phyloP scores from a whole-genome alignment of 164 flowering plant species.

The Macadamia tetraphylla region DNA sequence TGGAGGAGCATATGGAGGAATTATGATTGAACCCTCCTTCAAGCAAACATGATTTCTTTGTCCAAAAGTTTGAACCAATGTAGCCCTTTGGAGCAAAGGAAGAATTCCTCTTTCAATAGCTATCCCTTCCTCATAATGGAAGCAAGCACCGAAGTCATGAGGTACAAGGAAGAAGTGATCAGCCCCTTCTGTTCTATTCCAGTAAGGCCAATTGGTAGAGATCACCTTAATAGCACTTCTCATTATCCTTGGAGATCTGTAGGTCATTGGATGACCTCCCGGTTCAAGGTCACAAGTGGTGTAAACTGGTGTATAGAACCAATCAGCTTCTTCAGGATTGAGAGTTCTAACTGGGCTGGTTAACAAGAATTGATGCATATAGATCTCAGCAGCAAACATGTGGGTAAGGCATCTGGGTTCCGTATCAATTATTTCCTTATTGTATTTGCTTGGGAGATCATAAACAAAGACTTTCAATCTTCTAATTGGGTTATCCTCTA shows the following conservation, averaged over 20 bases:
- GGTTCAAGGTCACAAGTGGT: slow-evolving; percentile 90
- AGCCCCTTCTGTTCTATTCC: slow-evolving; percentile 94
- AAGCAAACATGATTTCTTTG: slow-evolving; percentile 6
- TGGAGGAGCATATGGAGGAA: slow-evolving; percentile 54
- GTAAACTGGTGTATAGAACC: slow-evolving; percentile 63
- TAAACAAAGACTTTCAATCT: slow-evolving; percentile 14
- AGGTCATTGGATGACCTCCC: slow-evolving; percentile 86
- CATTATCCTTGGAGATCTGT: slow-evolving; percentile 96
- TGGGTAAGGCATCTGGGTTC: too few relatives aligned
- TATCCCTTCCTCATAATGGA: slow-evolving; percentile 93
- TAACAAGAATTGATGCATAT: slow-evolving; percentile 79
- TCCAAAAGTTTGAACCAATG: slow-evolving; percentile 12
- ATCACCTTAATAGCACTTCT: slow-evolving; percentile 92
- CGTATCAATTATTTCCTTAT: slow-evolving; percentile 66
- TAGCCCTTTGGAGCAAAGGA: slow-evolving; percentile 75
- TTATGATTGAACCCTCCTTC: slow-evolving; percentile 65
- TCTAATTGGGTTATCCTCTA: slow-evolving; percentile 96
- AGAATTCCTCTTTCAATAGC: slow-evolving; percentile 93
- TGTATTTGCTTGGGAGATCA: slow-evolving; percentile 87
- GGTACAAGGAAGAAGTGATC: slow-evolving; percentile 92
- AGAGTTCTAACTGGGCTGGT: slow-evolving; percentile 68
- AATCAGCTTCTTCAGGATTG: too few relatives aligned
- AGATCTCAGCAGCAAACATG: too few relatives aligned
- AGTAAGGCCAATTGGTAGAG: slow-evolving; percentile 91
- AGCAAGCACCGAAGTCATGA: slow-evolving; percentile 94